Base-by-base conservation (phyloP, 176 grass and related monocot species). In the Cocos nucifera region DNA sequence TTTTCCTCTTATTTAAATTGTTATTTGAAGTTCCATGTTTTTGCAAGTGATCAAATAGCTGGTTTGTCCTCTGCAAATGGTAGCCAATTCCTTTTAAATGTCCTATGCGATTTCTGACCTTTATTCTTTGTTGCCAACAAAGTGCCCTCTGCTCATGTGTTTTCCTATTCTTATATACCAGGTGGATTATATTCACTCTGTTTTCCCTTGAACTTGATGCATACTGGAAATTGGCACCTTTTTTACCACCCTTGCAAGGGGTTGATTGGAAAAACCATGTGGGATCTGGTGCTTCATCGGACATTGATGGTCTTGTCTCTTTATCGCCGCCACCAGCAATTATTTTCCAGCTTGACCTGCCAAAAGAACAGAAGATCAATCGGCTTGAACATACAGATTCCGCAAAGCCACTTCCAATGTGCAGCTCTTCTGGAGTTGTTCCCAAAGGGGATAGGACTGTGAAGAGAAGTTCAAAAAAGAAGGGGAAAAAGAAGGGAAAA, bases 401-500 rank as follows among this genome's bases (percentile, higher is more conserved):
- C 26, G 18, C 18, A 17, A 63, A 28, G 18, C 20, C 15, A 5
- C 17, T 39, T 54, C 62, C 50, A 22, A 32, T 26, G 51, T 54
- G 59, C n/a, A 22, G 28, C 48, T 53, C 26, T 22, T 54, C 24
- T 73, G 49, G 28, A 54, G 21, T 35, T 56, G 74, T 73, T 58
- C 71, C 78, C 61, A 82, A 82, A 69, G 58, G 61, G 25, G 83
- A 65, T 3, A 58, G 19, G 16, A 72, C 63, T 79, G 62, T 58
- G 57, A 66, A 74, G 19, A 69, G 63, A 66, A 54, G 72, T 54
- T 16, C 78, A 51, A 85, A 75, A 85, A 85, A 76, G 82, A 89
- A 82, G 54, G 80, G 75, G 35, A 85, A 89, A 82, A 89, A 79
- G 78, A 89, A 85, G 75, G 75, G 51, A 59, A 89, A 85, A 60